These are phyloP conservation scores for Salicornia ramosissima DNA, from an alignment of 148 eudicot genomes.

Conservation along the genomic window DNA sequence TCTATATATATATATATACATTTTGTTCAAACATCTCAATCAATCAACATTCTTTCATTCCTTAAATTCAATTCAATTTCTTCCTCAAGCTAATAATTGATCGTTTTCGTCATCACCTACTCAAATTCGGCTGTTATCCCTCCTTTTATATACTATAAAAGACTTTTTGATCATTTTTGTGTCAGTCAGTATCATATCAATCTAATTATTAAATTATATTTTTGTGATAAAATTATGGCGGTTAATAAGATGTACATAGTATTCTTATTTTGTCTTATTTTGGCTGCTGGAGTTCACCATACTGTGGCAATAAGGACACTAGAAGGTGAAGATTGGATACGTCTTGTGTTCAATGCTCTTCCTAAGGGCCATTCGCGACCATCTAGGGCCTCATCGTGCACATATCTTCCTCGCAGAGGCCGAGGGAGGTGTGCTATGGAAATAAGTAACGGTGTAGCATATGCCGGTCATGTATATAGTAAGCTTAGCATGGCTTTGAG, in stretches of 20 bases:
- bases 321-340: conserved; percentile 1
- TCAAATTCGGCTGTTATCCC: no score
- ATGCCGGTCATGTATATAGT: neutral
- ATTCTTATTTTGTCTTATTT: neutral
- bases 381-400: conserved; percentile 22
- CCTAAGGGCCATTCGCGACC: conserved; percentile 12
- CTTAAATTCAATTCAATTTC: no score
- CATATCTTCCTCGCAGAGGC: conserved; percentile 10
- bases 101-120: no score
- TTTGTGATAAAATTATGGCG: neutral
- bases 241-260: neutral
- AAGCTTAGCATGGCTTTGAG: conserved; percentile 4
- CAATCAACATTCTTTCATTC: neutral
- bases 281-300: neutral
- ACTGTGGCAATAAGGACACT: conserved; percentile 14
- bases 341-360: conserved; percentile 18
- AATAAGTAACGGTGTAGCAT: conserved; percentile 2
- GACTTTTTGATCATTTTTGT: no score
- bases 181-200: no score
- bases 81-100: no score
- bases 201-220: neutral
- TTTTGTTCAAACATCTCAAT: neutral
- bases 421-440: conserved; percentile 23
- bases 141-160: no score
- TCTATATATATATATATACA: conserved; percentile 11